phyloP scores from a whole-genome alignment of 78 protist genomes.

The Planoprotostelium fungivorum region DNA sequence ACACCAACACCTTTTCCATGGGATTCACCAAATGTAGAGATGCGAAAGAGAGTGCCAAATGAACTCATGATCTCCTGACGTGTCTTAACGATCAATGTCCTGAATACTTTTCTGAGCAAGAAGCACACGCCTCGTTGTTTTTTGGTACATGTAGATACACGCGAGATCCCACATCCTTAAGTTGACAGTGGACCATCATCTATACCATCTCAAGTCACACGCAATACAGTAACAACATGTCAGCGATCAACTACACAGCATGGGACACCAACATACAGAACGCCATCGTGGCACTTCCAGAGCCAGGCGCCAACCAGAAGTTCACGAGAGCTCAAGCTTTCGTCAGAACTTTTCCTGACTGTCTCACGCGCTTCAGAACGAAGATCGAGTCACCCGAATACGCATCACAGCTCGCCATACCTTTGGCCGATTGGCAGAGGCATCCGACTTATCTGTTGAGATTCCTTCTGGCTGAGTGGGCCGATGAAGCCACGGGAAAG shows the following conservation, averaged over 20 bases:
- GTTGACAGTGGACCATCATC: too few relatives aligned
- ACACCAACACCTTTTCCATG: conserved; percentile 48
- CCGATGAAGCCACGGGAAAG: not conserved
- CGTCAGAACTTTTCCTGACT: not conserved
- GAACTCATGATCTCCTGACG: conserved; percentile 58
- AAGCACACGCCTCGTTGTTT: too few relatives aligned
- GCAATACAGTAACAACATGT: not conserved
- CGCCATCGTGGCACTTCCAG: not conserved
- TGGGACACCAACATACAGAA: not conserved
- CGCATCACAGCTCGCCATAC: not conserved
- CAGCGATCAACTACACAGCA: not conserved
- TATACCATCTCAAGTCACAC: too few relatives aligned
- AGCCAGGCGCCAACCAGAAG: not conserved
- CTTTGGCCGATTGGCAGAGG: not conserved
- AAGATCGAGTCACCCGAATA: not conserved
- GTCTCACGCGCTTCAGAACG: not conserved
- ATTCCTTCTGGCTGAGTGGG: not conserved
- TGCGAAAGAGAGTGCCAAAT: conserved; percentile 63
- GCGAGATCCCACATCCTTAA: too few relatives aligned
- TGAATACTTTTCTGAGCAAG: too few relatives aligned
- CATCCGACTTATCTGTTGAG: not conserved
- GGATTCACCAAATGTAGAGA: conserved; percentile 83
- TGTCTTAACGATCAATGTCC: too few relatives aligned
- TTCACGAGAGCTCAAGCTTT: not conserved
- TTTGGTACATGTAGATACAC: too few relatives aligned